A percentile compares a stretch with the other conserved stretches of the same genome.
These are phyloP conservation scores for Suillus subluteus DNA, from an alignment of 768 basidiomycete species.

Conservation along the genomic window DNA sequence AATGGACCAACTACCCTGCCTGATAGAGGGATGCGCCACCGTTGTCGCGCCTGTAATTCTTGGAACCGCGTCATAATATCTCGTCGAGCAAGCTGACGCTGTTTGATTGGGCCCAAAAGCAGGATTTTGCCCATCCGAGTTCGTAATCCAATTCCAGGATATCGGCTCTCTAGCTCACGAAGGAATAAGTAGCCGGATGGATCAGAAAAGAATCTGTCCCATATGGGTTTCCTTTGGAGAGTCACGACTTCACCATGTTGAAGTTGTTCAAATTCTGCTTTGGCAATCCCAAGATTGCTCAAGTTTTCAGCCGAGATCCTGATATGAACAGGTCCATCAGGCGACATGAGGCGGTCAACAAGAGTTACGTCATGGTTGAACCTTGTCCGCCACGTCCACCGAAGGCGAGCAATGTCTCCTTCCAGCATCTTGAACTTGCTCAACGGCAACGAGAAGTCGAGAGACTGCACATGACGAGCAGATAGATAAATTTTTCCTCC, in stretches of 20 bases:
- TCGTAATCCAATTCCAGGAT: conserved; percentile 45
- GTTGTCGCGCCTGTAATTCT: conserved; percentile 45
- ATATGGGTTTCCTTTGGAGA: conserved; percentile 54
- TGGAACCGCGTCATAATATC: conserved; percentile 51
- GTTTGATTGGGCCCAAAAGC: conserved; percentile 50
- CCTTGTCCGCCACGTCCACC: conserved; percentile 37
- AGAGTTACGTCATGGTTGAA: conserved; percentile 35
- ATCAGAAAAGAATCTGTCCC: conserved; percentile 66
- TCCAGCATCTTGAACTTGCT: conserved; percentile 44
- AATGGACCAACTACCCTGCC: conserved; percentile 50
- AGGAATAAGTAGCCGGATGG: conserved; percentile 49
- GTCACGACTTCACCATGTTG: conserved; percentile 62
- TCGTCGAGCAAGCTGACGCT: conserved; percentile 44
- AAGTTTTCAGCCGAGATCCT: conserved; percentile 54
- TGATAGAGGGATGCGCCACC: conserved; percentile 50
- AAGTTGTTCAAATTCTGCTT: conserved; percentile 62
- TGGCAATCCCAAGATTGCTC: conserved; percentile 56
- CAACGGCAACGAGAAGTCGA: conserved; percentile 48
- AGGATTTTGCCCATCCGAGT: conserved; percentile 43
- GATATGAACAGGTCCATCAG: conserved; percentile 37
- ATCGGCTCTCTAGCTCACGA: conserved; percentile 40
- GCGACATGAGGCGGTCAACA: conserved; percentile 3
- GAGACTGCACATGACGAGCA: conserved; percentile 56
- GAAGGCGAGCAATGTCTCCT: conserved; percentile 51
- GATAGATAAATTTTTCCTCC: conserved; percentile 45